These are phyloP conservation scores for Potentilla sterilis DNA, from an alignment of 306 rosid species.

Conservation along the genomic window DNA sequence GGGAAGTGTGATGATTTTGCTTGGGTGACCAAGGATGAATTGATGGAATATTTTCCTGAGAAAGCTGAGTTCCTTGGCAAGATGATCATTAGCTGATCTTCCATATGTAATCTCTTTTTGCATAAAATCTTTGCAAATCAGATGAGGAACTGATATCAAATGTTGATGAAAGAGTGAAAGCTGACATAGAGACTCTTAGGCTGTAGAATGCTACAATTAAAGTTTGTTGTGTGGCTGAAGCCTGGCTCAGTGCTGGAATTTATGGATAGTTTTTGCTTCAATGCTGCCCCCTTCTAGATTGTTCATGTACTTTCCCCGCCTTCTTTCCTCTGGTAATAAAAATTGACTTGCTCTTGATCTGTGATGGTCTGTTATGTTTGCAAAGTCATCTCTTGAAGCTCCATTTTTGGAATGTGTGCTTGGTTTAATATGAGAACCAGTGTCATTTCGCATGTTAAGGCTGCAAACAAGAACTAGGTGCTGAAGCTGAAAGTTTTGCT, in stretches of 20 bases:
- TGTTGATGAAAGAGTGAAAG: conserved; percentile 7
- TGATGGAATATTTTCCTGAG: conserved; percentile 77
- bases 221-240: neutral
- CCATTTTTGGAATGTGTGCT: neutral
- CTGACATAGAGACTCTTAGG: conserved; percentile 8
- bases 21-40: conserved; percentile 94
- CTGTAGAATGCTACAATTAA: neutral
- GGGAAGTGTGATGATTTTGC: conserved; percentile 66
- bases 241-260: neutral
- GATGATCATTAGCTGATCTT: conserved; percentile 77
- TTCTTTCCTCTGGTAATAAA: neutral
- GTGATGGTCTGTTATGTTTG: neutral
- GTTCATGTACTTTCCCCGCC: neutral
- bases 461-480: neutral
- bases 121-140: conserved; percentile 14
- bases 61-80: conserved; percentile 67
- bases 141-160: neutral
- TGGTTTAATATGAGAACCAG: neutral
- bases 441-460: neutral
- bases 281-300: too few species aligned
- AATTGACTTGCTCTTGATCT: neutral
- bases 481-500: neutral
- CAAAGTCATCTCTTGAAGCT: neutral
- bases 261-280: neutral
- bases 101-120: neutral